These are phyloP conservation scores for Ilyonectria robusta DNA, from an alignment of 2,329 filamentous ascomycete species.

Conservation along the genomic window DNA sequence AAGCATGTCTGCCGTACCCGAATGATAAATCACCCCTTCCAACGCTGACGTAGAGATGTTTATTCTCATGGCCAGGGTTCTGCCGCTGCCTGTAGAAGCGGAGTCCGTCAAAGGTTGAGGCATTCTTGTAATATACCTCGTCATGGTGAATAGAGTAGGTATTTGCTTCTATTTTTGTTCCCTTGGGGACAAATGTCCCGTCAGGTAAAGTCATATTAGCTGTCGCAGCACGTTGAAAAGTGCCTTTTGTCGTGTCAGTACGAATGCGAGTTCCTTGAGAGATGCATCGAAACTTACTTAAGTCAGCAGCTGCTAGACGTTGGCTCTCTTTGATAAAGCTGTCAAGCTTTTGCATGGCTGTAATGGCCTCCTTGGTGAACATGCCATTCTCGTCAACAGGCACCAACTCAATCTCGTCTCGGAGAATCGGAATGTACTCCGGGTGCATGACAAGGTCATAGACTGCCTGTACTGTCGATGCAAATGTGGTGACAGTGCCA, in stretches of 20 bases:
- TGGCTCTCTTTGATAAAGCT: conserved; percentile 15
- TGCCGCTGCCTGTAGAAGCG: conserved; percentile 5
- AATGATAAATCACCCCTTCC: conserved; percentile 9
- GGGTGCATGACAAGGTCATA: conserved; percentile 8
- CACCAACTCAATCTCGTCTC: conserved; percentile 6
- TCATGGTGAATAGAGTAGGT: conserved; percentile 13
- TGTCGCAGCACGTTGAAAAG: conserved; percentile 7
- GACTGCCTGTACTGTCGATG: conserved; percentile 3
- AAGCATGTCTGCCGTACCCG: conserved; percentile 14
- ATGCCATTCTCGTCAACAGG: conserved; percentile 1
- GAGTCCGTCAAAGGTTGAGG: conserved; percentile 7
- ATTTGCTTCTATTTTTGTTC: conserved; percentile 8
- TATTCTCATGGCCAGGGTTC: conserved; percentile 6
- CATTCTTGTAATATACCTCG: neutral
- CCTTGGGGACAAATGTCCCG: conserved; percentile 7
- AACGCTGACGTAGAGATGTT: conserved; percentile 11
- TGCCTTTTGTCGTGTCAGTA: neutral
- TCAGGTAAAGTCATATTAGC: conserved; percentile 7
- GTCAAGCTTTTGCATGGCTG: conserved; percentile 11
- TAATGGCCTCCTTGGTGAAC: neutral
- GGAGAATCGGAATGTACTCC: conserved; percentile 8
- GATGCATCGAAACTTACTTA: neutral
- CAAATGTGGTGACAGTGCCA: conserved; percentile 13
- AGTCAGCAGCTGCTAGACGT: conserved; percentile 2
- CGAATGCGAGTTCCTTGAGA: neutral